Conservation (phyloP, 352 stramenopile genomes). For the Globisporangium carolinianum region DNA sequence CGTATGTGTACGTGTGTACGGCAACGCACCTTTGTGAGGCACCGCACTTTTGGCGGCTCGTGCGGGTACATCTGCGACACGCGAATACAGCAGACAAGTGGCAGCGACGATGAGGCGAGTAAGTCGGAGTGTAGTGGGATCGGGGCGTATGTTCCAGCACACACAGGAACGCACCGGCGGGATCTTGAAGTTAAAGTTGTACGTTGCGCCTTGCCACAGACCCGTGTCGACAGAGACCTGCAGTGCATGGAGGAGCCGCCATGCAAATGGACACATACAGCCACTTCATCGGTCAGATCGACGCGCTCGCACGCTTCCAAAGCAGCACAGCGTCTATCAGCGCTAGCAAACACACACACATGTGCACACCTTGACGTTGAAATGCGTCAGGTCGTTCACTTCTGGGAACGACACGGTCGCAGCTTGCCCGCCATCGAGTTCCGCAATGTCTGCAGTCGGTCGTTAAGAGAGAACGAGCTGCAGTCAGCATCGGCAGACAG, state of each 20-base stretch:
- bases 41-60: slow-evolving; percentile 97
- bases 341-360: background rate
- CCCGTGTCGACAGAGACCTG: slow-evolving; percentile 92
- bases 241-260: background rate
- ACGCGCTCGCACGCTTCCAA: background rate
- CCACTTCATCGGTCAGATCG: background rate
- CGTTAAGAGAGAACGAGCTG: background rate
- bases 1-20: background rate
- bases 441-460: slow-evolving; percentile 87
- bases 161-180: slow-evolving; percentile 61
- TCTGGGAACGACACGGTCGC: slow-evolving; percentile 95
- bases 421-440: slow-evolving; percentile 95
- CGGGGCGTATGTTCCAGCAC: background rate
- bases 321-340: no score
- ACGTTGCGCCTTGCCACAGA: slow-evolving; percentile 95
- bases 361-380: slow-evolving; percentile 73
- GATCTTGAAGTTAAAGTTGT: slow-evolving; percentile 98
- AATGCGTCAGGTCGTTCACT: slow-evolving; percentile 94
- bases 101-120: background rate
- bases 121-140: no score
- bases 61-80: slow-evolving; percentile 87
- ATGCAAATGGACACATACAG: slow-evolving; percentile 26
- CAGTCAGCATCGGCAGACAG: background rate
- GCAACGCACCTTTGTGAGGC: slow-evolving; percentile 84
- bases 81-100: no score